These are phyloP conservation scores for Clavispora santaluciae DNA, from an alignment of 805 yeast genomes.

Conservation along the genomic window DNA sequence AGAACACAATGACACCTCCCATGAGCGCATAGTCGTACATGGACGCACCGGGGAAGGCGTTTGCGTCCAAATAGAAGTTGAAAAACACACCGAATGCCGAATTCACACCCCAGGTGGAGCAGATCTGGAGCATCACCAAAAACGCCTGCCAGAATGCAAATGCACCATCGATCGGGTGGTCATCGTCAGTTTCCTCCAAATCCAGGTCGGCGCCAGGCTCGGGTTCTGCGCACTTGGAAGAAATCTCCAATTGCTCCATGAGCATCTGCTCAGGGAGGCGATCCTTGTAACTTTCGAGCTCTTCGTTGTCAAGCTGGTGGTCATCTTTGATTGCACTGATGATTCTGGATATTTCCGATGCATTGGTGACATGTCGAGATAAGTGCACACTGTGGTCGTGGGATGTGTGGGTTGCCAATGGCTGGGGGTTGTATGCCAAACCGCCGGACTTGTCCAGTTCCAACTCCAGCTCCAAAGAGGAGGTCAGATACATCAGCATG, in stretches of 20 bases:
- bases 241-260: slow-evolving; percentile 6
- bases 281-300: slow-evolving; percentile 8
- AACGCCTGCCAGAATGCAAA: slow-evolving; percentile 19
- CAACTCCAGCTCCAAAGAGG: neutral
- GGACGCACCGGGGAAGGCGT: slow-evolving; percentile 48
- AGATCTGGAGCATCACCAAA: slow-evolving; percentile 36
- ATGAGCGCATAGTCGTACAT: slow-evolving; percentile 59
- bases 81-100: slow-evolving; percentile 57
- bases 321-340: slow-evolving; percentile 15
- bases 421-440: neutral
- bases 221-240: neutral
- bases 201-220: neutral
- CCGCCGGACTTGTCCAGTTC: neutral
- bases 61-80: slow-evolving; percentile 40
- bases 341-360: slow-evolving; percentile 12
- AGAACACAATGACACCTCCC: slow-evolving; percentile 60
- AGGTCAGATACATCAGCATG: neutral
- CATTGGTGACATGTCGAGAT: slow-evolving; percentile 4
- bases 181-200: slow-evolving; percentile 1
- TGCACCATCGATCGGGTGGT: slow-evolving; percentile 15
- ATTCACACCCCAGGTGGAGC: slow-evolving; percentile 54
- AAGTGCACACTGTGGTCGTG: neutral
- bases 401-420: neutral
- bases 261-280: slow-evolving; percentile 10
- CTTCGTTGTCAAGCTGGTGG: slow-evolving; percentile 11